Conservation (phyloP, 305 asterid genomes). For the Solanum chacoense region DNA sequence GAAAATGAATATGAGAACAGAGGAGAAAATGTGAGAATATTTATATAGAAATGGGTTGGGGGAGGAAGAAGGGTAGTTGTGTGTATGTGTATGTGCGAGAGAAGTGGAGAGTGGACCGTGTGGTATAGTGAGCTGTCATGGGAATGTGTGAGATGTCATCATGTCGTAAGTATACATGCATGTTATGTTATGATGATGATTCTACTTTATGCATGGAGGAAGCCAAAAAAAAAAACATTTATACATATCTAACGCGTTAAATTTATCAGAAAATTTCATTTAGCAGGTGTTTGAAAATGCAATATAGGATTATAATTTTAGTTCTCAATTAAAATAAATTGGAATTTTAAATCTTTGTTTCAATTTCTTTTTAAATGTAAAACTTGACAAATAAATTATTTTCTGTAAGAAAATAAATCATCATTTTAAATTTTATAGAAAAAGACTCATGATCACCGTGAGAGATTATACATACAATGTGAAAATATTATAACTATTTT, state of each 20-base stretch:
- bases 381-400: no score
- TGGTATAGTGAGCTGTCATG: neutral
- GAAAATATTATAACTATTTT: no score
- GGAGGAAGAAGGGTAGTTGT: neutral
- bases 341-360: no score
- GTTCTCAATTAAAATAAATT: no score
- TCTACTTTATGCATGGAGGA: neutral
- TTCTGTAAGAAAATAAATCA: no score
- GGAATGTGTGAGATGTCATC: neutral
- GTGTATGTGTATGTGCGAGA: neutral
- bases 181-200: neutral
- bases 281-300: no score
- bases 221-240: neutral
- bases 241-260: neutral
- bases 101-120: slow-evolving; percentile 5
- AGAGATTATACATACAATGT: no score
- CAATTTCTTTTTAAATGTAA: neutral
- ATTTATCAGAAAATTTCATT: no score
- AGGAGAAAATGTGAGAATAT: neutral
- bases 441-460: no score
- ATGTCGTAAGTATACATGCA: neutral
- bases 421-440: no score
- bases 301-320: no score
- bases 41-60: neutral
- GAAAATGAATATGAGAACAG: neutral